phyloP scores from a whole-genome alignment of 345 rosid species.

The Excoecaria agallocha region DNA sequence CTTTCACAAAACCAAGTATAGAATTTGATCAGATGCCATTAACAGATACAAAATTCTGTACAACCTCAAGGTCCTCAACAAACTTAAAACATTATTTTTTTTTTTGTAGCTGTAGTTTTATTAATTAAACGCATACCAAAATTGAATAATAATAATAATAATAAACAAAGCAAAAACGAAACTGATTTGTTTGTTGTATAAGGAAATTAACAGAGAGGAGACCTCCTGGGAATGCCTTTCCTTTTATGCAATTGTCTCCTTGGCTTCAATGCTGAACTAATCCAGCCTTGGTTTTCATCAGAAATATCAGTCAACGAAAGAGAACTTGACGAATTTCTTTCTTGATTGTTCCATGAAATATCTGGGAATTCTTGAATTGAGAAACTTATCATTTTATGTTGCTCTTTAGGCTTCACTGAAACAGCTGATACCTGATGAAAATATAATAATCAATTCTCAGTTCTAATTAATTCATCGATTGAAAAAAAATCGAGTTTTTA shows the following conservation, averaged over 20 bases:
- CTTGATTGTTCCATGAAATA: constrained; percentile 32
- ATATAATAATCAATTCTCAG: neutral
- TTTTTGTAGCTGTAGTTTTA: constrained; percentile 1
- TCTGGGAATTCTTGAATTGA: constrained; percentile 26
- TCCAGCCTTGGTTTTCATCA: constrained; percentile 43
- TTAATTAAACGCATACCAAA: constrained; percentile 5
- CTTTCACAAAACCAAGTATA: neutral
- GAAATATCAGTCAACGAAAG: constrained; percentile 37
- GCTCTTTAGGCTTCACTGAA: constrained; percentile 31
- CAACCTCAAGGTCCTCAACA: constrained; percentile 3
- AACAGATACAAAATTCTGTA: neutral
- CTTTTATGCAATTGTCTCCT: constrained; percentile 52
- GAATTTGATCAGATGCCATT: neutral
- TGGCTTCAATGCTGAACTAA: constrained; percentile 47
- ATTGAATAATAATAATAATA: neutral
- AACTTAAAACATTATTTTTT: neutral
- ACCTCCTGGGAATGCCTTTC: constrained; percentile 67
- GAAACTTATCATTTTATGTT: constrained; percentile 22
- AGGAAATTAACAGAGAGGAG: constrained; percentile 35
- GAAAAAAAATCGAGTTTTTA: constrained; percentile 10
- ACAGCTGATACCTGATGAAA: constrained; percentile 46
- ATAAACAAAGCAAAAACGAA: neutral
- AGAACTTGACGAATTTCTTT: constrained; percentile 8
- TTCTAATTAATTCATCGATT: neutral
- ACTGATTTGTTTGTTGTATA: neutral